Conservation (phyloP, 768 basidiomycete species). For the Calvatia gigantea region DNA sequence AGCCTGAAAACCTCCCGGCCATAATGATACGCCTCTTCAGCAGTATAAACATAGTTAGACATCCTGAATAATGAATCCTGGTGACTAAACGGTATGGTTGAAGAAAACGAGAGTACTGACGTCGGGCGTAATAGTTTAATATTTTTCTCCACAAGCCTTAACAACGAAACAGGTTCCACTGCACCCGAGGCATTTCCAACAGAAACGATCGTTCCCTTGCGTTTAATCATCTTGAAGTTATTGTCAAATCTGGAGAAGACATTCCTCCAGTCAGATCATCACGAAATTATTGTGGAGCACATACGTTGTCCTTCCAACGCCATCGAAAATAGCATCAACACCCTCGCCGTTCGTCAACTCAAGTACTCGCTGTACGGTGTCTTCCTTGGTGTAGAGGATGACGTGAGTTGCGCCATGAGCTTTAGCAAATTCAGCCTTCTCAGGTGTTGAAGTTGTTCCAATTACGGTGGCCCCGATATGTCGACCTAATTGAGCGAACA, state of each 20-base stretch:
- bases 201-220: constrained; percentile 88
- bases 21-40: constrained; percentile 72
- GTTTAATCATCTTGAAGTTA: constrained; percentile 75
- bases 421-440: constrained; percentile 81
- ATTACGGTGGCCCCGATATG: constrained; percentile 84
- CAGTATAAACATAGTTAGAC: constrained; percentile 66
- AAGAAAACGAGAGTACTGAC: constrained; percentile 35
- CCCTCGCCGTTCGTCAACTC: constrained; percentile 78
- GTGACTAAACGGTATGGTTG: not conserved
- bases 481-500: constrained; percentile 67
- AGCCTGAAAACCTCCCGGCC: constrained; percentile 59
- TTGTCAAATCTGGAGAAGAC: constrained; percentile 59
- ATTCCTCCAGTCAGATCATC: not conserved
- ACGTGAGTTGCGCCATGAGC: constrained; percentile 83
- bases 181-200: constrained; percentile 92
- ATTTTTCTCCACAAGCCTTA: constrained; percentile 79
- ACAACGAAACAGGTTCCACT: constrained; percentile 69
- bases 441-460: constrained; percentile 83
- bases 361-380: constrained; percentile 69
- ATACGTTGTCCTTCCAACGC: constrained; percentile 95
- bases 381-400: constrained; percentile 73
- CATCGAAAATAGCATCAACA: constrained; percentile 87
- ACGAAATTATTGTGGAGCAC: constrained; percentile 26
- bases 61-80: constrained; percentile 40
- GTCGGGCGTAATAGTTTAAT: constrained; percentile 73